Evolutionary conservation across 2,329 filamentous ascomycete genomes (phyloP).

Genomic region (Cladobotryum mycophilum): DNA sequence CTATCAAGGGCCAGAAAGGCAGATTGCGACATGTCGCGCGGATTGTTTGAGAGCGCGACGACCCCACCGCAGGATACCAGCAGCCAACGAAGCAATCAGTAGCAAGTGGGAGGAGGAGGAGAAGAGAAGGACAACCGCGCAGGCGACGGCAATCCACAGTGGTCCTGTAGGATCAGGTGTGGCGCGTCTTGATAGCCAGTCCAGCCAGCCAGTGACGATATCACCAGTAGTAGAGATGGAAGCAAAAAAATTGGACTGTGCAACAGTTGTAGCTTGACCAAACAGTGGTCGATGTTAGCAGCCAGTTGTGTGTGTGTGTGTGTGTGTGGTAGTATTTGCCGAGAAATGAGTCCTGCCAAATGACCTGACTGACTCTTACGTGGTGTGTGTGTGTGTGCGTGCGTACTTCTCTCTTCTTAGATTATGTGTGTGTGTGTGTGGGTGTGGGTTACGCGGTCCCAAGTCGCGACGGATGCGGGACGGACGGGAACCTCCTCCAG

Average conservation of each 20-base stretch:
- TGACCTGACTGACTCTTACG: background rate
- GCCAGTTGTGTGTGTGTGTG: background rate
- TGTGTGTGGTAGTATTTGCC: conserved; percentile 1
- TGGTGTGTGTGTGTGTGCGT: background rate
- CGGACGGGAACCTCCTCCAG: conserved; percentile 5
- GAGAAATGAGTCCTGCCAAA: background rate
- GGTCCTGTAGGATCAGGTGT: background rate
- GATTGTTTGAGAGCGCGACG: conserved; percentile 10
- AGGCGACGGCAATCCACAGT: background rate
- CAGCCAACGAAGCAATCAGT: background rate
- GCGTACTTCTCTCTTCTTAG: background rate
- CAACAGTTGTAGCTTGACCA: too few species aligned
- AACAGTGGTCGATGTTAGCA: too few species aligned
- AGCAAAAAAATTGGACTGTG: background rate
- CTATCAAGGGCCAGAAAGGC: conserved; percentile 3
- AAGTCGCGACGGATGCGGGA: conserved; percentile 23
- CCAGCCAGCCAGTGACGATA: background rate
- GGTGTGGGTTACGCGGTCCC: conserved; percentile 24
- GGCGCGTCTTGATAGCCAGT: background rate
- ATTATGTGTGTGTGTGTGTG: conserved; percentile 6
- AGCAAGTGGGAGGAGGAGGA: background rate
- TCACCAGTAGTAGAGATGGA: background rate
- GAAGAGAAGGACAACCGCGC: background rate
- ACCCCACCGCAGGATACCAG: conserved; percentile 7
- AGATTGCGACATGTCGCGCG: conserved; percentile 15